Base-by-base conservation (phyloP, 805 yeast species). In the Brettanomyces custersianus region DNA sequence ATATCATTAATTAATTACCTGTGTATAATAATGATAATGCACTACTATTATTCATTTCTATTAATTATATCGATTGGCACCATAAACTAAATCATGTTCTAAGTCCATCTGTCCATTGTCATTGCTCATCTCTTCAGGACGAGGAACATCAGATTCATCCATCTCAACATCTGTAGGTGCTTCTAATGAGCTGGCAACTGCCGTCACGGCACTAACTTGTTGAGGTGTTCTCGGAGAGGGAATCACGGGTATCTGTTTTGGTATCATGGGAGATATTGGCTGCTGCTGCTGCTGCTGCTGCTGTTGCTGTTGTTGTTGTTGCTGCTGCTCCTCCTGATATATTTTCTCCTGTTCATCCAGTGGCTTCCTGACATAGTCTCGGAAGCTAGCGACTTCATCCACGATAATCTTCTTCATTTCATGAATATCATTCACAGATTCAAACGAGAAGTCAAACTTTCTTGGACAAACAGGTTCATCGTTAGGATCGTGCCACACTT, bases 401-500 rank as follows among this genome's bases (percentile, higher is more conserved):
- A 83, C 59, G 27, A 88, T 83, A 76, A 86, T 74, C 45, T 72
- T 66, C 48, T 72, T 77, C 83, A 88, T 80, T 9, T 70, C 62
- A 10, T 73, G 80, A 53, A 85, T 68, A 44, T 86, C 95, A 45
- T 84, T 85, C 13, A 80, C 80, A 12, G 72, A 79, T 63, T 88
- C 96, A 56, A 88, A 88, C 5, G 83, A 67, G 55, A 88, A 88
- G 52, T 88, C 95, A 55, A 88, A 88, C 48, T 82, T 81, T 2
- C 73, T 67, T 31, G 75, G 73, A 55, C 96, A 86, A 33, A 70
- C 78, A 6, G 88, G 88, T 59, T 92, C 97, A 54, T 92, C 97
- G 21, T 73, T 71, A 5, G 95, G 92, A 57, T 87, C 95, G 54
- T 86, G 96, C 88, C 96, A 92, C 22, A 83, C 72, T 32, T 77